Evolutionary conservation across 1,284 basidiomycete genomes (phyloP), one percentile per base, ranked within the genome.

Genomic region (Ustilago vetiveriae): DNA sequence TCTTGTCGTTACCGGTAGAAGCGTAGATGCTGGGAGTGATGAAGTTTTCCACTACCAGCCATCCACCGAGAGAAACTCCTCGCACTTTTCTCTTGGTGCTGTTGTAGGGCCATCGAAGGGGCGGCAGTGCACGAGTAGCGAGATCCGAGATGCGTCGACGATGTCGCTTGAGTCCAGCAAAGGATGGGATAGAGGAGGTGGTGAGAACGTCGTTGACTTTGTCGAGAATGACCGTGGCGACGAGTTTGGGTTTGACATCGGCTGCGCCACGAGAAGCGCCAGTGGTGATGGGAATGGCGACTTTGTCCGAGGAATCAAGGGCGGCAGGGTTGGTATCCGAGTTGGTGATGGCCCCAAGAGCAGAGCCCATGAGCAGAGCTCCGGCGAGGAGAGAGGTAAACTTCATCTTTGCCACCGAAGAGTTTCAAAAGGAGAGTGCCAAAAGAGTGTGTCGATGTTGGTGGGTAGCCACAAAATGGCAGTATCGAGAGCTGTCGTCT

Each of bases 21-120:
- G 57, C 57, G 51, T 94, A 97, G 17, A 81, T 35, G 19, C 48
- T 54, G 1, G 79, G 79, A 7, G 78, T 71, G 46, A 81, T 80
- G 16, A 73, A 81, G 38, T 72, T 55, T 42, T 81, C 79, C 6
- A 72, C 56, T 4, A 80, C 78, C 40, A 81, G 56, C 78, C 79
- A 81, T 17, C 79, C 79, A n/a, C 78, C 79, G 29, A 81, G 45
- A 39, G 75, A 72, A 6, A 81, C 79, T 32, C 79, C 67, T 29
- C 77, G 74, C n/a, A 79, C 59, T 45, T 76, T 76, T 13, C 42
- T 21, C 14, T 39, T 51, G 21, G 38, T 21, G 24, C 42, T 35
- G 30, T 53, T 44, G 59, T 76, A 76, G n/a, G 62, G 46, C 43
- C 54, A 76, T 11, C 72, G 65, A 10, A 72, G 50, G 9, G 55